A percentile compares a stretch with the other conserved stretches of the same genome.
Conservation (phyloP, 2,329 filamentous ascomycete genomes). For the Alternaria hordeiaustralica region DNA sequence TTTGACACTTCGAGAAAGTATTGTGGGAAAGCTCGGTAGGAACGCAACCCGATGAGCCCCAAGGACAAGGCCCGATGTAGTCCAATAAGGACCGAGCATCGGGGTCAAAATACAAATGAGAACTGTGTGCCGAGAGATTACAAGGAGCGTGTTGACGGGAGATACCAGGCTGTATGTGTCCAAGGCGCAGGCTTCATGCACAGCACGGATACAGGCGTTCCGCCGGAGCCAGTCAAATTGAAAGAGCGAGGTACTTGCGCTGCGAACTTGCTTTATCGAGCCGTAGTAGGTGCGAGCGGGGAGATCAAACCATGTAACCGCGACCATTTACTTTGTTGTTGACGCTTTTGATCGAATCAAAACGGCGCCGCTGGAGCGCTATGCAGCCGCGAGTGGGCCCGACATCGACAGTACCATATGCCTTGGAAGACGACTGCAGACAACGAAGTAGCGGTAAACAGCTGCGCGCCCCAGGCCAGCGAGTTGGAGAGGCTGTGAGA, state of each 20-base stretch:
- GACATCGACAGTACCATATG: conserved; percentile 25
- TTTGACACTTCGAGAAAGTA: conserved; percentile 29
- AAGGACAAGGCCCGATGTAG: conserved; percentile 25
- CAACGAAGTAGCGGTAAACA: conserved; percentile 47
- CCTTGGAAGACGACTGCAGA: conserved; percentile 23
- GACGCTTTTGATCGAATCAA: conserved; percentile 40
- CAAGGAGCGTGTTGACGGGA: conserved; percentile 39
- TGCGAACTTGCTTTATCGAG: conserved; percentile 38
- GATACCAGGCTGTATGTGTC: conserved; percentile 33
- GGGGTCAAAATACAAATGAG: conserved; percentile 42
- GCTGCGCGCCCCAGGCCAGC: conserved; percentile 32
- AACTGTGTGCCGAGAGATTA: conserved; percentile 46
- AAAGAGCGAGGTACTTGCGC: conserved; percentile 24
- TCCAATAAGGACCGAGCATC: conserved; percentile 37
- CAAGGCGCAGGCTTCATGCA: conserved; percentile 40
- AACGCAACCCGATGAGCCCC: conserved; percentile 25
- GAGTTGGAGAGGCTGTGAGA: conserved; percentile 40
- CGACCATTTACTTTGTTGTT: conserved; percentile 41
- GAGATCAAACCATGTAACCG: conserved; percentile 41
- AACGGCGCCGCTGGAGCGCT: conserved; percentile 29
- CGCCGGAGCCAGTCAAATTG: conserved; percentile 38
- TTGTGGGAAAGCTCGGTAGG: conserved; percentile 40
- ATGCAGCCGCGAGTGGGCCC: conserved; percentile 39
- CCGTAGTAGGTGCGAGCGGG: conserved; percentile 31
- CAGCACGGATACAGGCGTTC: conserved; percentile 41